Evolutionary conservation across 1,139 yeast species (phyloP), one percentile per base, ranked within the genome.

Genomic region (Geotrichum australiense): DNA sequence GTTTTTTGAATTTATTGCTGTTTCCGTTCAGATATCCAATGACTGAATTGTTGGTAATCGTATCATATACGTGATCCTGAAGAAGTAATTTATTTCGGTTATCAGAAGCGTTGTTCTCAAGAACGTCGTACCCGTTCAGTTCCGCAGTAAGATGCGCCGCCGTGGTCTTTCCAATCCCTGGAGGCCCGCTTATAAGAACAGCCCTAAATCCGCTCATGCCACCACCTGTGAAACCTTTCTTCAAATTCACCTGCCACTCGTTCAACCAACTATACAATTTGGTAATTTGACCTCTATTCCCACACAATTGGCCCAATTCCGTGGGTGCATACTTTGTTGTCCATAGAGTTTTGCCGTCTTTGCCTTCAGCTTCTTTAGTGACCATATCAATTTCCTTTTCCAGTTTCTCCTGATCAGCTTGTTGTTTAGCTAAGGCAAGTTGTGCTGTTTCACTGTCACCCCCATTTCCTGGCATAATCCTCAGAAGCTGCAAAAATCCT

Each of bases 131-230:
- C 0, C 95, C 94, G 37, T 84, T 73, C 50, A 85, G 95, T 37
- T 70, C 72, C 4, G 95, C 94, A 25, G 87, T 71, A 1, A 86
- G 73, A 58, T 87, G 96, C 0, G 93, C 87, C 2, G 87, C 80
- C 0, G 94, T 76, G 0, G 98, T 89, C 59, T 91, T 91, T 5
- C 98, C 98, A 11, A 84, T 72, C 1, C 98, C 98, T 1, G 96
- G 89, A 0, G 96, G 93, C 0, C 98, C 98, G 57, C 82, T 85
- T 2, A 91, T 72, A 38, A 91, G 64, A 2, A 81, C 87, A 0
- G 98, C 95, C 42, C 96, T 70, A 53, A 66, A 85, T 8, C 71
- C 62, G n/a, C n/a, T n/a, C n/a, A n/a, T n/a, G 0, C 81, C 83
- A 5, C 76, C 63, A 2, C 83, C 89, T 46, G 68, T 64, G 5